Conservation (phyloP, 2,329 filamentous ascomycete species). For the Cladosporium sp. region DNA sequence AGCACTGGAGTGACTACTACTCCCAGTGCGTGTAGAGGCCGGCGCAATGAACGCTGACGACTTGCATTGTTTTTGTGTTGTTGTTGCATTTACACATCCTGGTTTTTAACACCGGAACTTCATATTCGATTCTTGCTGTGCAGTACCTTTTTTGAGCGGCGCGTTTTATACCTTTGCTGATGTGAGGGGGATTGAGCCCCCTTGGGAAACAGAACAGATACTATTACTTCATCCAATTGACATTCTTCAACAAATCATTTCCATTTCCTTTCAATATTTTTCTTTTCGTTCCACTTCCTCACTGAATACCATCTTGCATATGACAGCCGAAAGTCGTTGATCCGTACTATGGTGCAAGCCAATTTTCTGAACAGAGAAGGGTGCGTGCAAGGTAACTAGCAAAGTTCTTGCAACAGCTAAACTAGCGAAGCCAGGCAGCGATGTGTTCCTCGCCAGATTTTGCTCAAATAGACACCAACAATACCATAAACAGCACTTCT, state of each 20-base stretch:
- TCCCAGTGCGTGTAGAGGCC: conserved; percentile 7
- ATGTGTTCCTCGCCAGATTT: no score
- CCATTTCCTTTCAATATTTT: no score
- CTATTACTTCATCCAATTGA: conserved; percentile 1
- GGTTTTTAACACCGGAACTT: conserved; percentile 8
- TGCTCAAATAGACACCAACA: no score
- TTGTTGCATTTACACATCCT: conserved; percentile 1
- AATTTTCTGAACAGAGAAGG: no score
- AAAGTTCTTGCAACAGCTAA: no score
- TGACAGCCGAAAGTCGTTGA: no score
- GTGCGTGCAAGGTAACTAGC: no score
- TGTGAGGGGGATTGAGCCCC: neutral
- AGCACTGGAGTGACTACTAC: conserved; percentile 34
- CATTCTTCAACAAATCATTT: neutral
- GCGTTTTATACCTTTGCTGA: conserved; percentile 9
- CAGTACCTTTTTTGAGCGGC: conserved; percentile 11
- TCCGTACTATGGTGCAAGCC: no score
- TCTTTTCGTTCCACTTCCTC: no score
- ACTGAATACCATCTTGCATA: no score
- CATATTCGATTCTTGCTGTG: conserved; percentile 8
- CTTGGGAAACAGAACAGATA: conserved; percentile 1
- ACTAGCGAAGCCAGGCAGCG: no score
- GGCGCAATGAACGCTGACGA: neutral
- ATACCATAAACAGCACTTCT: no score
- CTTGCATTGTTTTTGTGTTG: conserved; percentile 10